These are phyloP conservation scores for Hypoxylon rickii DNA, from an alignment of 495 filamentous ascomycete species.

Conservation along the genomic window DNA sequence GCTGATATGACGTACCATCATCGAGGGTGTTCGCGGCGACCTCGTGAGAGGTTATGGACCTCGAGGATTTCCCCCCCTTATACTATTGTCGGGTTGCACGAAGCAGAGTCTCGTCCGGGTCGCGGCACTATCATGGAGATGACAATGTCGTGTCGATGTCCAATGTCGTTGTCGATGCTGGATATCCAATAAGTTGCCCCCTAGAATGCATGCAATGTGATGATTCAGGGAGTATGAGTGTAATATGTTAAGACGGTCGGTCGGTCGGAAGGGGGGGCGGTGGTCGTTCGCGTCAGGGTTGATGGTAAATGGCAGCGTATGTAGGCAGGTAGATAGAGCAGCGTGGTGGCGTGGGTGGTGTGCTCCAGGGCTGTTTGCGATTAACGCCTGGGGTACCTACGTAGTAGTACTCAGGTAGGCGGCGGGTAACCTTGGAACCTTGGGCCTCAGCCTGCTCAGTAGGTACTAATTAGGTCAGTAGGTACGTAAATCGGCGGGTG, in stretches of 20 bases:
- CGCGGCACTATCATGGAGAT: slow-evolving; percentile 46
- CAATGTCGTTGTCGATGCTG: slow-evolving; percentile 9
- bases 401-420: too few species aligned
- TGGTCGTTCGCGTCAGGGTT: not conserved
- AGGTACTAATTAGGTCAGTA: not conserved
- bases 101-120: slow-evolving; percentile 35
- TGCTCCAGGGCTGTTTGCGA: too few species aligned
- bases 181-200: slow-evolving; percentile 15
- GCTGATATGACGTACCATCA: slow-evolving; percentile 40
- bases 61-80: slow-evolving; percentile 39
- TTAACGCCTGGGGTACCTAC: too few species aligned
- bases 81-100: slow-evolving; percentile 38
- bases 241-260: not conserved
- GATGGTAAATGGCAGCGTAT: not conserved
- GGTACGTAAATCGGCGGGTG: too few species aligned
- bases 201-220: slow-evolving; percentile 22
- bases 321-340: not conserved
- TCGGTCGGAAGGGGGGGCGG: not conserved
- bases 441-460: too few species aligned
- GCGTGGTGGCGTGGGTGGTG: too few species aligned
- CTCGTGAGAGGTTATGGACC: slow-evolving; percentile 46
- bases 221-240: not conserved
- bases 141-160: slow-evolving; percentile 16
- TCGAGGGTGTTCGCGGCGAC: slow-evolving; percentile 39
- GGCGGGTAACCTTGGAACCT: too few species aligned